A percentile compares a stretch with the other conserved stretches of the same genome.
Conservation (phyloP, 192 early-diverging fungal genomes). For the Coemansia sp. region DNA sequence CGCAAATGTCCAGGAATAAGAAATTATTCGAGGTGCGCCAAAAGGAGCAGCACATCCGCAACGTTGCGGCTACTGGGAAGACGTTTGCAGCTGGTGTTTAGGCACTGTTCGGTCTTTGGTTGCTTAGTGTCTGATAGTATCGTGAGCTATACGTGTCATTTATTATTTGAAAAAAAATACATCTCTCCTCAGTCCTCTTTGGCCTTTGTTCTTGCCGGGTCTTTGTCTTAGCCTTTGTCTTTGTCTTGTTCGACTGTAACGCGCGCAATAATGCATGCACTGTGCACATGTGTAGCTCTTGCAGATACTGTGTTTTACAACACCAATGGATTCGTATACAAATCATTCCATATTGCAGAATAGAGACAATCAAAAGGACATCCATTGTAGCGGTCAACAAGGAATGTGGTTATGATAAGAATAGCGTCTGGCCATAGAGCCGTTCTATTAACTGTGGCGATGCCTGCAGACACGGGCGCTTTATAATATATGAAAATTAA, state of each 20-base stretch:
- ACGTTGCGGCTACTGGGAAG: slow-evolving; percentile 25
- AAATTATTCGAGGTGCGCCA: slow-evolving; percentile 22
- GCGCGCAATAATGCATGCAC: neutral
- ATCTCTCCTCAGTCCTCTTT: neutral
- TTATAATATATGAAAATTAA: slow-evolving; percentile 1
- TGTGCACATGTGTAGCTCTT: neutral
- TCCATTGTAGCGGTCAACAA: too few relatives aligned
- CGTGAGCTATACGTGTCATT: too few relatives aligned
- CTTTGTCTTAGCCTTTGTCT: slow-evolving; percentile 8
- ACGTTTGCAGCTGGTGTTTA: slow-evolving; percentile 26
- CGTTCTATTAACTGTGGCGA: slow-evolving; percentile 1
- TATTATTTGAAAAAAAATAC: neutral
- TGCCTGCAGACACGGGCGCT: neutral
- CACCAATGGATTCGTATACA: too few relatives aligned
- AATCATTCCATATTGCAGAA: too few relatives aligned
- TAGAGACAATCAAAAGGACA: too few relatives aligned
- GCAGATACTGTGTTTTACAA: too few relatives aligned
- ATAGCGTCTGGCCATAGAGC: too few relatives aligned
- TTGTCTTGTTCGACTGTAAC: neutral
- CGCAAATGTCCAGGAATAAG: slow-evolving; percentile 21
- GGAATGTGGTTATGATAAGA: too few relatives aligned
- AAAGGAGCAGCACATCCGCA: slow-evolving; percentile 36
- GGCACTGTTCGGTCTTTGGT: neutral
- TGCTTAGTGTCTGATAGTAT: neutral
- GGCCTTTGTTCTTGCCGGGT: neutral